A percentile compares a stretch with the other conserved stretches of the same genome.
Evolutionary conservation across 768 basidiomycete genomes (phyloP).

Genomic region (Mycena sanguinolenta): DNA sequence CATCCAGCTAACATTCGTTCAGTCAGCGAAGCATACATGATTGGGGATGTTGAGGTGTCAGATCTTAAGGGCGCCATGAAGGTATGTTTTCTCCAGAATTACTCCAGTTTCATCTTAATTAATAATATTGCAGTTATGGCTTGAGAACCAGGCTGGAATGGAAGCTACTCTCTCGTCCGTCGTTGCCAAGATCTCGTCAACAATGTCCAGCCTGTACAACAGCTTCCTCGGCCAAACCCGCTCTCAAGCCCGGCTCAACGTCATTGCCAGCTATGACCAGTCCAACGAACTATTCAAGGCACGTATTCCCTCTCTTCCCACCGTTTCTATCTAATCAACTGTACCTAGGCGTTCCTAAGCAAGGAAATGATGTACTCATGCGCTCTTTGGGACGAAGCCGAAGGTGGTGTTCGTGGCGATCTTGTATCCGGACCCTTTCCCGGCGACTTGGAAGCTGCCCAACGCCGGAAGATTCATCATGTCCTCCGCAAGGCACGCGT

Average conservation of each 20-base stretch:
- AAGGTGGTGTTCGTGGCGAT: constrained; percentile 85
- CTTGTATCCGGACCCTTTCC: constrained; percentile 66
- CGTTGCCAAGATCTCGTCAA: constrained; percentile 67
- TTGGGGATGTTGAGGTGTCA: constrained; percentile 75
- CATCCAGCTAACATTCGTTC: constrained; percentile 35
- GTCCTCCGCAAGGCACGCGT: constrained; percentile 85
- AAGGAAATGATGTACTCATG: constrained; percentile 97
- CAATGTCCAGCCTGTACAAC: constrained; percentile 74
- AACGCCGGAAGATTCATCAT: constrained; percentile 85
- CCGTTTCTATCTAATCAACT: constrained; percentile 19
- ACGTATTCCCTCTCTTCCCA: constrained; percentile 25
- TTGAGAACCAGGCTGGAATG: constrained; percentile 75
- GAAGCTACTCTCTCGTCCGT: constrained; percentile 69
- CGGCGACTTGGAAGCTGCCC: constrained; percentile 85
- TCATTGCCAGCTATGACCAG: constrained; percentile 91
- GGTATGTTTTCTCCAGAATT: constrained; percentile 54
- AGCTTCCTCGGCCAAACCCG: constrained; percentile 81
- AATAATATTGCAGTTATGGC: constrained; percentile 69
- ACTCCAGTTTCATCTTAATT: constrained; percentile 19
- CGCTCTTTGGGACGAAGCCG: constrained; percentile 84
- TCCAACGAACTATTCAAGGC: constrained; percentile 91
- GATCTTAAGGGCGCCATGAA: constrained; percentile 73
- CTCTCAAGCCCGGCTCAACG: constrained; percentile 82
- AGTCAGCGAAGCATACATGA: constrained; percentile 85
- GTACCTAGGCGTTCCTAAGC: constrained; percentile 78